phyloP scores from a whole-genome alignment of 768 basidiomycete genomes.

The Trametes punicea region DNA sequence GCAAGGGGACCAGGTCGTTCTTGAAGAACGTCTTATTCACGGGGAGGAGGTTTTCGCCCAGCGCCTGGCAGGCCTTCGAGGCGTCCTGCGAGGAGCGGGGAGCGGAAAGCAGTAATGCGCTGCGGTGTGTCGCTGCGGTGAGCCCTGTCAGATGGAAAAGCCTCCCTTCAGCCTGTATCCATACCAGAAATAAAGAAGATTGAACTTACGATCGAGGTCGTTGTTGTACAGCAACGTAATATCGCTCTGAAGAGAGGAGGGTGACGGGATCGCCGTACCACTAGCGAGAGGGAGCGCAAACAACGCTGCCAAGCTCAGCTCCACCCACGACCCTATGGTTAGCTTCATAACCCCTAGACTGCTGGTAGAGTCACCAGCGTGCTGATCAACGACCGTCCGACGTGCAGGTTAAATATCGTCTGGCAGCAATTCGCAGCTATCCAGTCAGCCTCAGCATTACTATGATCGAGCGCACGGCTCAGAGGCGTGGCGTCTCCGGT shows the following conservation, averaged over 20 bases:
- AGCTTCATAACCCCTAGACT: too few species aligned
- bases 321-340: too few species aligned
- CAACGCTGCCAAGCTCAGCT: too few species aligned
- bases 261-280: slow-evolving; percentile 6
- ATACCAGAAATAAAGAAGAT: too few species aligned
- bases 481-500: too few species aligned
- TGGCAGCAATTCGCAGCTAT: too few species aligned
- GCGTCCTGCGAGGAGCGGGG: slow-evolving; percentile 14
- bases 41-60: slow-evolving; percentile 26
- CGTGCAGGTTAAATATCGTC: too few species aligned
- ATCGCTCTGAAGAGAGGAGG: slow-evolving; percentile 15
- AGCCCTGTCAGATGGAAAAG: slow-evolving; percentile 4
- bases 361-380: too few species aligned
- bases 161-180: too few species aligned
- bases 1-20: slow-evolving; percentile 21
- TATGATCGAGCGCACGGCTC: too few species aligned
- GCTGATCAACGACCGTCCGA: too few species aligned
- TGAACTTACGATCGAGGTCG: slow-evolving; percentile 23
- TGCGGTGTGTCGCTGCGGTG: slow-evolving; percentile 19
- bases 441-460: too few species aligned
- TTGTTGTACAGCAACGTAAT: slow-evolving; percentile 26
- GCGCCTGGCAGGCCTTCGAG: slow-evolving; percentile 13
- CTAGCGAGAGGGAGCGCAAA: slow-evolving; percentile 7
- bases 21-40: slow-evolving; percentile 21
- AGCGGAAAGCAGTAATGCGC: slow-evolving; percentile 22